phyloP scores from a whole-genome alignment of 371 early-diverging fungal species.

The Actinomortierella ambigua region DNA sequence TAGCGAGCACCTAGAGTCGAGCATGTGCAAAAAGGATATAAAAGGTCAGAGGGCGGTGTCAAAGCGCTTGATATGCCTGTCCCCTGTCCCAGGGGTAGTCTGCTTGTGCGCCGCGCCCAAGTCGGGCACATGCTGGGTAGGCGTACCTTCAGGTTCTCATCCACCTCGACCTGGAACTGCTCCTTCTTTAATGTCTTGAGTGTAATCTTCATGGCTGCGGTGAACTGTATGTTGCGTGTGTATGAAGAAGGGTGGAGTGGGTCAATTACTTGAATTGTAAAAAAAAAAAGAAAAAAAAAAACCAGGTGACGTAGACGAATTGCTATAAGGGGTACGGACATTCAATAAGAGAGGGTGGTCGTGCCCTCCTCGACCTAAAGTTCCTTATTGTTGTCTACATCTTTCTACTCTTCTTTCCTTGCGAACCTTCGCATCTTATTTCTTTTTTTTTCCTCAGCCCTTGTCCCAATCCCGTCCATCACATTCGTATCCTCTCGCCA shows the following conservation, averaged over 20 bases:
- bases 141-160: constrained; percentile 68
- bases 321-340: background rate
- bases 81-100: background rate
- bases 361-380: too few relatives aligned
- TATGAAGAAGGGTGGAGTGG: constrained; percentile 1
- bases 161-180: constrained; percentile 81
- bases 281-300: constrained; percentile 3
- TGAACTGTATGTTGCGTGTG: constrained; percentile 5
- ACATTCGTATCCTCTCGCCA: too few relatives aligned
- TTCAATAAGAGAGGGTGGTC: too few relatives aligned
- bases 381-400: too few relatives aligned
- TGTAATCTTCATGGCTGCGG: constrained; percentile 77
- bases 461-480: too few relatives aligned
- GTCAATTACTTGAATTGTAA: too few relatives aligned
- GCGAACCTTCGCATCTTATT: too few relatives aligned
- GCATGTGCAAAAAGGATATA: background rate
- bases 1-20: constrained; percentile 58
- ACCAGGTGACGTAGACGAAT: background rate
- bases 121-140: background rate
- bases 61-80: too few relatives aligned
- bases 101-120: background rate
- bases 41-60: background rate
- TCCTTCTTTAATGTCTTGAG: constrained; percentile 91
- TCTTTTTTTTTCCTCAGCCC: too few relatives aligned
- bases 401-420: too few relatives aligned